Evolutionary conservation across 495 filamentous ascomycete genomes (phyloP), one percentile per base, ranked within the genome.

Genomic region (Daldinia bambusicola): DNA sequence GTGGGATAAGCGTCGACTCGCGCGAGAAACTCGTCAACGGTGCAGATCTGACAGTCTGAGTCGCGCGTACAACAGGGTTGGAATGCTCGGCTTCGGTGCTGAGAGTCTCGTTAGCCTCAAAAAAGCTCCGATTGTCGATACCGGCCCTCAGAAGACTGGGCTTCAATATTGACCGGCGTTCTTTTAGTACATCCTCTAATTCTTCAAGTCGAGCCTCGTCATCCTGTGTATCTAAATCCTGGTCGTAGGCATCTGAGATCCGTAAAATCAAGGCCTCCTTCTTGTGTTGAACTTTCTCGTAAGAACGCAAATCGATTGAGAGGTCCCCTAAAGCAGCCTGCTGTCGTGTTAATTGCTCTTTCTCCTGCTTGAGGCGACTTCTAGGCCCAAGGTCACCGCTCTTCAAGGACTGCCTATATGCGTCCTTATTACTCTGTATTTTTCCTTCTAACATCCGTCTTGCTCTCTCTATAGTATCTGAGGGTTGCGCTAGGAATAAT

Each of bases 171-270:
- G 40, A 69, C 59, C 79, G 78, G 36, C 74, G 74, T 12, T 64
- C 71, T 30, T 76, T 75, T 10, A 83, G 66, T 22, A 74, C 38
- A 38, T 66, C 67, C 20, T 71, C 77, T 8, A 84, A 37, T 18
- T 77, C 70, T 55, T 82, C 80, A 18, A 83, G 59, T 30, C 72
- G 74, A 4, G 55, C 62, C 59, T 84, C 82, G 7, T 82, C 78
- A 12, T 80, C 77, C 5, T 75, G 69, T 4, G 74, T 83, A 52
- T 84, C 80, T 5, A 77, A 32, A 12, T 76, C 77, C 6, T 81
- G 70, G 16, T 70, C 75, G 66, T 82, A 84, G 1, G 79, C 79
- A 26, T 80, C 70, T 2, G 60, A 71, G 31, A 84, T 76, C 20
- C 78, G 72, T 14, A 72, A 60, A n/a, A 81, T 69, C 2, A 84